Evolutionary conservation across 78 protist species (phyloP).

Genomic region (Anaeramoeba flamelloides): DNA sequence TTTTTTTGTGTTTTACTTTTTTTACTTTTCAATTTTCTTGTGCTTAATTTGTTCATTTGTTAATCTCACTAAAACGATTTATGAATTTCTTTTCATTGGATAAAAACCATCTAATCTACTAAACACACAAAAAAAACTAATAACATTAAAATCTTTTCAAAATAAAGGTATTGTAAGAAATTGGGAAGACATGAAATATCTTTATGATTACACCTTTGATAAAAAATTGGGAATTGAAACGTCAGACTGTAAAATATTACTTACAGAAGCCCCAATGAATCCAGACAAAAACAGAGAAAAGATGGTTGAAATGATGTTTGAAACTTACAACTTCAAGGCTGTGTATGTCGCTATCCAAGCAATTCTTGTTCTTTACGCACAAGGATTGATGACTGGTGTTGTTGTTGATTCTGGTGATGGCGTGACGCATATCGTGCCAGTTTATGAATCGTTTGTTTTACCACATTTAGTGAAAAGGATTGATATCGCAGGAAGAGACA

Average conservation of each 20-base stretch:
- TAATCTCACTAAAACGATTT: no score
- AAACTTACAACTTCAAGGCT: conserved; percentile 69
- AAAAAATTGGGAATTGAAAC: conserved; percentile 59
- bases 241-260: neutral
- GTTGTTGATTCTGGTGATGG: conserved; percentile 98
- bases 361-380: conserved; percentile 82
- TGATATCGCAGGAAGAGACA: conserved; percentile 89
- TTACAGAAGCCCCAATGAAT: conserved; percentile 71
- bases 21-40: no score
- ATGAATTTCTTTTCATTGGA: no score
- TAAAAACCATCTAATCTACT: no score
- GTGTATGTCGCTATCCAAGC: conserved; percentile 85
- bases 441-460: conserved; percentile 80
- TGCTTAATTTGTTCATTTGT: no score
- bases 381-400: conserved; percentile 75
- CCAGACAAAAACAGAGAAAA: conserved; percentile 52
- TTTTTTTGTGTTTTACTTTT: no score
- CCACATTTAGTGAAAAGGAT: conserved; percentile 66
- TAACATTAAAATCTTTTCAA: no score
- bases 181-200: conserved; percentile 77
- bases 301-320: conserved; percentile 82
- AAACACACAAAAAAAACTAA: no score
- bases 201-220: conserved; percentile 81
- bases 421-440: conserved; percentile 97
- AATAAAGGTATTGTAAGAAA: conserved; percentile 83